Conservation (phyloP, 2,329 filamentous ascomycete genomes). For the Ophiostoma pallidulum region DNA sequence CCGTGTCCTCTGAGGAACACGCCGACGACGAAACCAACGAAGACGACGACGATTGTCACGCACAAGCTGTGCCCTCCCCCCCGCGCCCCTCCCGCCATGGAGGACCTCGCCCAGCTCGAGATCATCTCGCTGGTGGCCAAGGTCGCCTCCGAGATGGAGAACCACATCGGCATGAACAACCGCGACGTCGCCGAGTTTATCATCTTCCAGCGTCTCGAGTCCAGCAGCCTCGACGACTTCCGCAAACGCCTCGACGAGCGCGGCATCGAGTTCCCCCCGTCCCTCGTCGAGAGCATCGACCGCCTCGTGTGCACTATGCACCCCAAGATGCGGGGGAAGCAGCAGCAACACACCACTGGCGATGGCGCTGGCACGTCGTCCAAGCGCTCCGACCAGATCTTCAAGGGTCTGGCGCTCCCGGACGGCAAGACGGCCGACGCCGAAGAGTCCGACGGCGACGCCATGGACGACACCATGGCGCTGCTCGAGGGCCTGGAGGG, state of each 20-base stretch:
- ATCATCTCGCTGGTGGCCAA: slow-evolving; percentile 88
- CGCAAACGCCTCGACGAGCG: slow-evolving; percentile 63
- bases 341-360: slow-evolving; percentile 25
- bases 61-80: background rate
- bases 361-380: slow-evolving; percentile 30
- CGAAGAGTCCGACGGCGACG: slow-evolving; percentile 38
- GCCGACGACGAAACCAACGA: too few relatives aligned
- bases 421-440: slow-evolving; percentile 53
- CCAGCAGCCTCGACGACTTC: slow-evolving; percentile 61
- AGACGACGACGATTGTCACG: background rate
- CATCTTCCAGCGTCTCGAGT: slow-evolving; percentile 79
- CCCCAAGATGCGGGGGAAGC: slow-evolving; percentile 64
- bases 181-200: slow-evolving; percentile 96
- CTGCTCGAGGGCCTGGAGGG: slow-evolving; percentile 77
- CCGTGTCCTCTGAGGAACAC: too few relatives aligned
- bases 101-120: slow-evolving; percentile 86
- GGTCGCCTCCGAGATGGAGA: slow-evolving; percentile 87
- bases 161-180: slow-evolving; percentile 84
- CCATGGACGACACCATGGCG: slow-evolving; percentile 86
- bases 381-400: slow-evolving; percentile 58
- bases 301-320: slow-evolving; percentile 83
- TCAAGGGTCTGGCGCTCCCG: slow-evolving; percentile 79
- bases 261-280: slow-evolving; percentile 75
- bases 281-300: slow-evolving; percentile 84
- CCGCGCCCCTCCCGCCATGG: slow-evolving; percentile 46